phyloP scores from a whole-genome alignment of 305 asterid species.

The Fraxinus baroniana region DNA sequence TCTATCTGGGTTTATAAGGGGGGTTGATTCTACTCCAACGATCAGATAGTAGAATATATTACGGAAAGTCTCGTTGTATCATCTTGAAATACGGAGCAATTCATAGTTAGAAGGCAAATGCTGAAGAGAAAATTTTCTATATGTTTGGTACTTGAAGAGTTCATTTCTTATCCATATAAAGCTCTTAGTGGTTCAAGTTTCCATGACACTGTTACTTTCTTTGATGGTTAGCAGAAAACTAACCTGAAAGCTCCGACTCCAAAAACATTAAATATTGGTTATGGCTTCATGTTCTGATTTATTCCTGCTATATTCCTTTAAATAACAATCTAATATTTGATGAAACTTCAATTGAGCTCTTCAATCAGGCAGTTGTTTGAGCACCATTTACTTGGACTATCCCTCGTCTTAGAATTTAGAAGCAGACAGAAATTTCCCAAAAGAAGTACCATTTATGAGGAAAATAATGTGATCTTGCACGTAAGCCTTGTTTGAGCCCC shows the following conservation, averaged over 20 bases:
- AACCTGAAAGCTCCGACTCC: neutral
- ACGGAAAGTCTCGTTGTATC: neutral
- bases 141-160: neutral
- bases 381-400: neutral
- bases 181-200: neutral
- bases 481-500: neutral
- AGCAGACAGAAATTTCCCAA: neutral
- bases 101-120: neutral
- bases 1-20: neutral
- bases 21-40: neutral
- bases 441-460: neutral
- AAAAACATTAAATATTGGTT: neutral
- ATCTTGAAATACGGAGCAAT: neutral
- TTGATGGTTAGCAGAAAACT: neutral
- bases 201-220: neutral
- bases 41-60: neutral
- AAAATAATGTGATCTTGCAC: neutral
- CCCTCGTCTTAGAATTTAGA: neutral
- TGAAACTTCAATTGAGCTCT: neutral
- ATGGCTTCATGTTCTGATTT: neutral
- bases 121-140: neutral
- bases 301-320: neutral
- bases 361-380: neutral
- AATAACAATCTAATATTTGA: neutral
- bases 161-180: neutral